Conservation (phyloP, 805 yeast species). For the Cyberlindnera lachancei region DNA sequence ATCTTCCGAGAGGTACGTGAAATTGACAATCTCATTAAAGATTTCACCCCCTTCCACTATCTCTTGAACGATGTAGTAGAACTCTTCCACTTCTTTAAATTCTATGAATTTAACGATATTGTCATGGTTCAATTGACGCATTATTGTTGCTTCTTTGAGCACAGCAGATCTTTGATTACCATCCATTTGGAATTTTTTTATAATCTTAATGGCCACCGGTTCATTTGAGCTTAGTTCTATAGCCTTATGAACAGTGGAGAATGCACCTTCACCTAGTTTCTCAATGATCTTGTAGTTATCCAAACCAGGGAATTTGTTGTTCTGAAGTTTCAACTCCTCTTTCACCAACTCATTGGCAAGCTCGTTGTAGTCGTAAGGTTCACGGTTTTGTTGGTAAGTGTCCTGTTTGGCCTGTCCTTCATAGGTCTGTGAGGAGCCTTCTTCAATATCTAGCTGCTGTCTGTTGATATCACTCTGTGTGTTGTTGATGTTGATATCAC, state of each 20-base stretch:
- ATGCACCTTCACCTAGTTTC: slow-evolving; percentile 79
- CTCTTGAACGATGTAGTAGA: slow-evolving; percentile 63
- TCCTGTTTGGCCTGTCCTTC: slow-evolving; percentile 1
- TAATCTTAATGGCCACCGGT: slow-evolving; percentile 67
- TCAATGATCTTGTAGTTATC: slow-evolving; percentile 27
- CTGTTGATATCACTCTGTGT: slow-evolving; percentile 1
- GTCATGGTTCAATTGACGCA: slow-evolving; percentile 47
- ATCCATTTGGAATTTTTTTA: slow-evolving; percentile 41
- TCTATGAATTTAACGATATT: slow-evolving; percentile 53
- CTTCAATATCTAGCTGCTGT: background rate
- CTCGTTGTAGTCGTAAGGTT: slow-evolving; percentile 21
- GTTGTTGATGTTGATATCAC: too few species aligned
- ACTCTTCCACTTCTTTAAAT: slow-evolving; percentile 48
- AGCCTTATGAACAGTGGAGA: slow-evolving; percentile 78
- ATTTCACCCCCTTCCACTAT: slow-evolving; percentile 56
- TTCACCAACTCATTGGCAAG: slow-evolving; percentile 21
- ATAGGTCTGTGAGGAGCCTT: background rate
- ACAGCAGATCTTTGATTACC: slow-evolving; percentile 35
- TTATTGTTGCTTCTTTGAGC: slow-evolving; percentile 30
- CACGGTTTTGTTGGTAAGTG: too few species aligned
- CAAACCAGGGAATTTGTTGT: slow-evolving; percentile 20
- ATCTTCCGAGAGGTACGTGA: slow-evolving; percentile 46
- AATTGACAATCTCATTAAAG: slow-evolving; percentile 67
- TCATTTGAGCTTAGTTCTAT: slow-evolving; percentile 35
- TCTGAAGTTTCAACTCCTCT: slow-evolving; percentile 17